Percentiles rank a stretch among this genome's conserved stretches.
Conservation (phyloP, 176 grass and related monocot genomes). For the Ensete ventricosum region DNA sequence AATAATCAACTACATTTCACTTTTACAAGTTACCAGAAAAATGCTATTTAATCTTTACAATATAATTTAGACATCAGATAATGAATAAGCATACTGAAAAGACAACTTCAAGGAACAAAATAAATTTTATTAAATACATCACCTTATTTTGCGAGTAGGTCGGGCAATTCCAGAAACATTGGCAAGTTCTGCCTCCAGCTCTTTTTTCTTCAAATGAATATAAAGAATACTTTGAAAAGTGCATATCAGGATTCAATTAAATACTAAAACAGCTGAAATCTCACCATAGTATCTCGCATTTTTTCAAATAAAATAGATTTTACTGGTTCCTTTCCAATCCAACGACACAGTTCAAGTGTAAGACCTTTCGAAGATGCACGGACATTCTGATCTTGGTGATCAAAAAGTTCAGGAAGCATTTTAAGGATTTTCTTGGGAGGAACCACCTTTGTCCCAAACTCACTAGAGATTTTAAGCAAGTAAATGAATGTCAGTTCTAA, state of each 20-base stretch:
- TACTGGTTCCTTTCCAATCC: conserved; percentile 97
- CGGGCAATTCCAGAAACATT: conserved; percentile 70
- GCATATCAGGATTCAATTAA: neutral
- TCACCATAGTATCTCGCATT: conserved; percentile 98
- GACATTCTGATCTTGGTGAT: conserved; percentile 93
- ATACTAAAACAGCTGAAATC: conserved; percentile 15
- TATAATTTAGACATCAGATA: conserved; percentile 22
- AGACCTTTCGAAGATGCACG: conserved; percentile 91
- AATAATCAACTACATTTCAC: no score
- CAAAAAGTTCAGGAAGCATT: conserved; percentile 94
- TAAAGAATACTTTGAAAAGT: conserved; percentile 20
- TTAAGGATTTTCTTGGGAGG: conserved; percentile 89
- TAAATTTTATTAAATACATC: conserved; percentile 21
- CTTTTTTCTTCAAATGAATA: conserved; percentile 81
- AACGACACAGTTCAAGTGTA: conserved; percentile 91
- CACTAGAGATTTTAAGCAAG: conserved; percentile 15
- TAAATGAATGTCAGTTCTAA: conserved; percentile 4
- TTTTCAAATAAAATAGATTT: conserved; percentile 98
- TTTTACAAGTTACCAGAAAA: no score
- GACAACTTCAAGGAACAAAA: neutral
- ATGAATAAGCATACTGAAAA: conserved; percentile 37
- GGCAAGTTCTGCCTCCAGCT: conserved; percentile 85
- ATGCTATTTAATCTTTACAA: no score
- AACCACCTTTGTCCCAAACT: conserved; percentile 77
- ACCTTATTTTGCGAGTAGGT: conserved; percentile 99